phyloP scores from a whole-genome alignment of 2,329 filamentous ascomycete genomes.

The Biscogniauxia marginata region DNA sequence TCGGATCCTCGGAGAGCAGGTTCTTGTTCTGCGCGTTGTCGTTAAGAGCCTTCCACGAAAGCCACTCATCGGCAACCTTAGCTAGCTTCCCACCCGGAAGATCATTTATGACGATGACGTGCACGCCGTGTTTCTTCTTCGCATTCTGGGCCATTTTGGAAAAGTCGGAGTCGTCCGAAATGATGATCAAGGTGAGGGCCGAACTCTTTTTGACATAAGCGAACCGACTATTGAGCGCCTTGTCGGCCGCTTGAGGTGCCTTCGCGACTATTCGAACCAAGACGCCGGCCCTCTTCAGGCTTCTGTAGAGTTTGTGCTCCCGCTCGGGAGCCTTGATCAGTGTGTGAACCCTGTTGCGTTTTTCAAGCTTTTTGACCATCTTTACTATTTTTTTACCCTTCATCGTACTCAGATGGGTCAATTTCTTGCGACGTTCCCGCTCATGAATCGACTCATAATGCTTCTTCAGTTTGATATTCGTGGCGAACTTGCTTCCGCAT shows the following conservation, averaged over 20 bases:
- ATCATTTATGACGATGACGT: not conserved
- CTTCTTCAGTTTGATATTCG: not conserved
- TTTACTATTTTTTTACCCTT: not conserved
- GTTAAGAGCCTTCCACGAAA: not conserved
- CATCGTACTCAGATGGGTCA: not conserved
- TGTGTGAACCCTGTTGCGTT: not conserved
- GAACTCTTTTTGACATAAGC: not conserved
- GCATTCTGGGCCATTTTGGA: not conserved
- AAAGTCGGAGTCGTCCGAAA: not conserved
- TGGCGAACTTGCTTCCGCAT: not conserved
- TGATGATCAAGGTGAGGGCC: not conserved
- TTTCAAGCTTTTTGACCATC: not conserved
- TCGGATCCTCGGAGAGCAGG: too few relatives aligned
- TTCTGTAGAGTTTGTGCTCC: not conserved
- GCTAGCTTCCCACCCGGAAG: not conserved
- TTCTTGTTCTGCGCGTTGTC: too few relatives aligned
- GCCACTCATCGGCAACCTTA: not conserved
- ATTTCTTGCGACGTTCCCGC: not conserved
- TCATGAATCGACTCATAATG: not conserved
- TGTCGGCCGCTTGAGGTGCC: not conserved
- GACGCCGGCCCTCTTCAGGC: not conserved
- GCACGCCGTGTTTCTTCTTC: not conserved
- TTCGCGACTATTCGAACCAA: not conserved
- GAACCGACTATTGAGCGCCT: not conserved
- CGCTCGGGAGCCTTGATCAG: not conserved